Evolutionary conservation across 495 filamentous ascomycete species (phyloP), one percentile per base, ranked within the genome.

Genomic region (Lasiosphaeria ovina): DNA sequence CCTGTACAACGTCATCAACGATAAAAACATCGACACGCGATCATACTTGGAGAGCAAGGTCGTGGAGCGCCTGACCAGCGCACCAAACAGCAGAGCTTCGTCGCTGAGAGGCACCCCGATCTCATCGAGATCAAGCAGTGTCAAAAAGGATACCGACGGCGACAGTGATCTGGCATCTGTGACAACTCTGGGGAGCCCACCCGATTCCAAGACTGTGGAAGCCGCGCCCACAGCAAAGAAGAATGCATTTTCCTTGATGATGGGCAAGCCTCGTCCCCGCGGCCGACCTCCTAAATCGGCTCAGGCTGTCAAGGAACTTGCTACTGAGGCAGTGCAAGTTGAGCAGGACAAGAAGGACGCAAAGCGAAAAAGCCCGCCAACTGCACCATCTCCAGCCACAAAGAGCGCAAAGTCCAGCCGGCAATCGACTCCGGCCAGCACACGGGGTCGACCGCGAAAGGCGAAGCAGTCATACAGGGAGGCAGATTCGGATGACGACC

Each of bases 1-100:
- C 56, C 77, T 98, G 6, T 98, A 98, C 68, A 87, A 90, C 48
- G 90, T 86, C 32, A 91, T 97, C 57, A 83, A 85, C 47, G 88
- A 90, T 62, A 89, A 90, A 55, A 88, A 86, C 31, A 65, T 69
- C 6, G 82, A 85, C 63, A 90, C 90, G 6, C 82, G 93, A 32
- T 76, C 85, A 6, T 93, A 92, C 60, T 78, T 98, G 17, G 93
- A 98, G 65, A 83, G 85, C 58, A 94, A 95, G 66, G 91, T 91
- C 0, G 77, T 90, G 6, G 90, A 96, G 63, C 79, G 87, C 32
- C 69, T 89, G 35, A 86, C 77, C 4, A 71, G 64, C 17, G 62
- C 75, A 11, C 70, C 73, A 33, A 77, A 76, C 52, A 82, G 69
- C 7, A 55, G 55, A 0, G 68, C 53, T 12, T 66, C 67, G 1